Evolutionary conservation across 2,329 filamentous ascomycete genomes (phyloP), one percentile per base, ranked within the genome.

Genomic region (Fusarium sp.): DNA sequence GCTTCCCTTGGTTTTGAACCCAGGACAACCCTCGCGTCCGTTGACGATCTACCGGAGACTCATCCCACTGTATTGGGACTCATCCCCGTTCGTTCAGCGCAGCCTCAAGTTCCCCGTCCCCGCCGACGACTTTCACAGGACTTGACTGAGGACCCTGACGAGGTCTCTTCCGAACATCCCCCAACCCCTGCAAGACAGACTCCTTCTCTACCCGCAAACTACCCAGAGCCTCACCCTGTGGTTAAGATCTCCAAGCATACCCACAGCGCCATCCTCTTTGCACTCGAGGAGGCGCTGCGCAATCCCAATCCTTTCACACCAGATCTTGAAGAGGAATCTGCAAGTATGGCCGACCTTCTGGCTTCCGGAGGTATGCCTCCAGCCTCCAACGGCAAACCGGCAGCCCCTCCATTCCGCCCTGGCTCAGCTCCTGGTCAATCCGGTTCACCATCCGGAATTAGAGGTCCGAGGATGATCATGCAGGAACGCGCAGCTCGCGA

Each of bases 401-500:
- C 81, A 37, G 74, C 83, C 3, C 79, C 82, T 22, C 77, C 83
- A 14, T 79, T 76, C 30, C 82, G 85, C 51, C 83, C 84, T 30
- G 81, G 83, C 3, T 81, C 83, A n/a, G 81, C 83, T 4, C 83
- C 87, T 34, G 80, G 81, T 22, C 85, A 86, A 57, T 84, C 84
- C 27, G 84, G 85, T 71, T 88, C 87, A 16, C 87, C 87, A 12
- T 85, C 86, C 63, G 90, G 92, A 27, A 92, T 98, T 65, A 89
- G 91, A 72, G 94, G 94, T 37, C 95, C 95, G 18, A 90, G 92
- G 70, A 92, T 95, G 82, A 95, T 98, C 75, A 97, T 98, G 94
- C 90, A 93, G 80, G 91, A 94, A 78, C 90, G 94, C 60, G 87
- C 88, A 58, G 92, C 92, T 70, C 88, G 94, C 67, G 93, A 97